Evolutionary conservation across 2,329 filamentous ascomycete genomes (phyloP).

Genomic region (Scolecobasidium constrictum): DNA sequence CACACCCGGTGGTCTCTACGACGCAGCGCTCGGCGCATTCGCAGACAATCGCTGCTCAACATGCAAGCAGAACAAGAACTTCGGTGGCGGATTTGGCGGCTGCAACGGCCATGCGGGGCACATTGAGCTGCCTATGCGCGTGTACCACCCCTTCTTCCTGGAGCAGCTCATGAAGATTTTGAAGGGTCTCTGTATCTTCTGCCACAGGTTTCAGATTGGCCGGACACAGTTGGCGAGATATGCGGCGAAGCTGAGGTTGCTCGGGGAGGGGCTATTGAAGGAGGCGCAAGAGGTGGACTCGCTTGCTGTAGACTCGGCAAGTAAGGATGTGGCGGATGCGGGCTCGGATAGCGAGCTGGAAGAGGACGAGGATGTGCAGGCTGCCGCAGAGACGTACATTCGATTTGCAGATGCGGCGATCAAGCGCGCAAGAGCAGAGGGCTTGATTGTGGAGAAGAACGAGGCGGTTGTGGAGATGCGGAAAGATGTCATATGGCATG

Average conservation of each 20-base stretch:
- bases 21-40: constrained; percentile 83
- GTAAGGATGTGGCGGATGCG: constrained; percentile 3
- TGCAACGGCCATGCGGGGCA: constrained; percentile 93
- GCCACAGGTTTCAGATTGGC: constrained; percentile 74
- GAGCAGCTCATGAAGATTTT: constrained; percentile 81
- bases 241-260: constrained; percentile 71
- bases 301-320: constrained; percentile 31
- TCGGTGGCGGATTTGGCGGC: constrained; percentile 56
- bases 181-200: constrained; percentile 82
- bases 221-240: constrained; percentile 67
- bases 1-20: constrained; percentile 82
- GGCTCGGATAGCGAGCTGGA: constrained; percentile 16
- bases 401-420: constrained; percentile 65
- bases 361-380: constrained; percentile 8
- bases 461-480: constrained; percentile 73
- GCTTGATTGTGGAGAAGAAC: constrained; percentile 53
- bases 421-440: constrained; percentile 41
- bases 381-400: constrained; percentile 39
- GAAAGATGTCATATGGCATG: constrained; percentile 66
- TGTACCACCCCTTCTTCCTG: constrained; percentile 96
- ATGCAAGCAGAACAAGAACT: constrained; percentile 50
- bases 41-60: constrained; percentile 81
- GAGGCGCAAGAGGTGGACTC: constrained; percentile 47
- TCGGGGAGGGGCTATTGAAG: constrained; percentile 72
- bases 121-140: constrained; percentile 83